Base-by-base conservation (phyloP, 2,329 filamentous ascomycete species). In the Tolypocladium amazonense region DNA sequence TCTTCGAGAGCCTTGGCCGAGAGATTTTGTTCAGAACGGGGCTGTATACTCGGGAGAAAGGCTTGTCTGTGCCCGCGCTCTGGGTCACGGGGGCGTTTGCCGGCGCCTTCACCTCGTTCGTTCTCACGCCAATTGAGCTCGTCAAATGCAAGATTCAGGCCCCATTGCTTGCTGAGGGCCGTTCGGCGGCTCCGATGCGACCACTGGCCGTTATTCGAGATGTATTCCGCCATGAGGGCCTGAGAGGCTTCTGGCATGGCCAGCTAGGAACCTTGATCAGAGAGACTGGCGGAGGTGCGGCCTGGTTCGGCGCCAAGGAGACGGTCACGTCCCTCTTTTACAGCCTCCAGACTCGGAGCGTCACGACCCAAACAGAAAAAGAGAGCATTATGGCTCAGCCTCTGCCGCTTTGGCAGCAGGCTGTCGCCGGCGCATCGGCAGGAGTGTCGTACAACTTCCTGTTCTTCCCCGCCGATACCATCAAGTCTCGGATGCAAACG, bases 81-180 rank as follows among this genome's bases (percentile, higher is more conserved):
- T 84, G 90, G 72, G 76, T 86, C 57, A 95, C 91, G 23, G 94
- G 94, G 55, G 93, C 90, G 56, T 88, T 90, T 60, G 88, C 92
- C 1, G 94, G 94, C 39, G 88, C 89, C 45, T 89, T 96, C 68
- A 96, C 94, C 0, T 96, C 91, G 0, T 81, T 97, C 56, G 85
- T 96, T 38, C 84, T 99, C 62, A 99, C 94, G 0, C 94, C 94
- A 0, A 91, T 99, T 65, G 94, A 99, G 76, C 84, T 99, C 58
- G 89, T 99, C 71, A 99, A 99, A 76, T 99, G 94, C 82, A 95
- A 94, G 75, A 96, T 99, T 77, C 94, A 99, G 73, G 92, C 93
- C 0, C 90, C 82, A 12, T 69, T 68, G 20, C 71, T 76, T 1
- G 70, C 73, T 2, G 75, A 76, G 30, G 78, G 77, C 27, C 71